Evolutionary conservation across 495 filamentous ascomycete species (phyloP).

Genomic region (Tuber microsphaerosporum): DNA sequence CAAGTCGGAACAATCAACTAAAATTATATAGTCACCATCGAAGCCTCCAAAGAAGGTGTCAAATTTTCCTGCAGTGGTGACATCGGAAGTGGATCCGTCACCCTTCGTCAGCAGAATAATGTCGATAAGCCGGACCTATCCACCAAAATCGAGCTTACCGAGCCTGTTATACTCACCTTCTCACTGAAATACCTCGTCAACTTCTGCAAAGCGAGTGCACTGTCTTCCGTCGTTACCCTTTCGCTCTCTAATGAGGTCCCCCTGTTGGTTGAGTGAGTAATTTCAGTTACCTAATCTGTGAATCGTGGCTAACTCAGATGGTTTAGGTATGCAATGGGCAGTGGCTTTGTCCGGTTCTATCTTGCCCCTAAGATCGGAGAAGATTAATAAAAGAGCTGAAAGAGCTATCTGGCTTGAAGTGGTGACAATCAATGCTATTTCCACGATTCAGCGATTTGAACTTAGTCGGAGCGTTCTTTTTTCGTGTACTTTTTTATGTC

Average conservation of each 20-base stretch:
- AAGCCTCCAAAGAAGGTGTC: constrained; percentile 93
- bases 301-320: not conserved
- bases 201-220: constrained; percentile 93
- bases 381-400: constrained; percentile 64
- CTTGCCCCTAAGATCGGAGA: constrained; percentile 96
- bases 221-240: constrained; percentile 77
- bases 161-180: constrained; percentile 93
- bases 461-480: not conserved
- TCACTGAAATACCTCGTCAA: constrained; percentile 99
- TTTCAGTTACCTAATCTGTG: not conserved
- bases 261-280: constrained; percentile 67
- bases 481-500: constrained; percentile 1
- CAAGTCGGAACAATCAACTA: not conserved
- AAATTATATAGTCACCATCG: constrained; percentile 67
- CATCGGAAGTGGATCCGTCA: constrained; percentile 90
- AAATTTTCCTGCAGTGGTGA: constrained; percentile 92
- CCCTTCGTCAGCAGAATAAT: constrained; percentile 78
- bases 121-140: constrained; percentile 84
- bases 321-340: constrained; percentile 60
- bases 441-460: not conserved
- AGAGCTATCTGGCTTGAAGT: not conserved
- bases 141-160: constrained; percentile 79
- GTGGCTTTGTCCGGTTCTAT: constrained; percentile 91
- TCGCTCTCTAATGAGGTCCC: constrained; percentile 94
- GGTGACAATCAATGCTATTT: not conserved